A percentile compares a stretch with the other conserved stretches of the same genome.
Evolutionary conservation across 2,329 filamentous ascomycete genomes (phyloP).

Genomic region (Penicillium brevicompactum): DNA sequence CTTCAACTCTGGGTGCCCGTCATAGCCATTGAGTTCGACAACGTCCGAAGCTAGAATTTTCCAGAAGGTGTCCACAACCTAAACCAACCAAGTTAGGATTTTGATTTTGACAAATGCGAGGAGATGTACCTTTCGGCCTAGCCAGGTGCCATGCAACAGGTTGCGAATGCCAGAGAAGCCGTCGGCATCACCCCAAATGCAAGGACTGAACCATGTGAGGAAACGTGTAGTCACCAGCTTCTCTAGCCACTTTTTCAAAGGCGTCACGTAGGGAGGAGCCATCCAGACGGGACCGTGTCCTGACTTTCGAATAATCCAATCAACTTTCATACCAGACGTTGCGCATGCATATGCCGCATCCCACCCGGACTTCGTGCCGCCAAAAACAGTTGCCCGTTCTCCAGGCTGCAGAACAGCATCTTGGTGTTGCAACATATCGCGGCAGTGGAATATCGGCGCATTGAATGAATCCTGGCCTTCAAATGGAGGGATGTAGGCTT

Average conservation of each 20-base stretch:
- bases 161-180: constrained; percentile 53
- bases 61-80: constrained; percentile 57
- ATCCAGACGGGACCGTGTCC: constrained; percentile 47
- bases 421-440: constrained; percentile 51
- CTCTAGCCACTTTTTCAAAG: constrained; percentile 68
- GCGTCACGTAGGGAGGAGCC: constrained; percentile 59
- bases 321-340: constrained; percentile 52
- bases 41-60: constrained; percentile 52
- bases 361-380: constrained; percentile 65
- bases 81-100: background rate
- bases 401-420: constrained; percentile 32
- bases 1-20: constrained; percentile 46
- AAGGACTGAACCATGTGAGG: constrained; percentile 74
- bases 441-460: constrained; percentile 60
- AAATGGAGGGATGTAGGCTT: constrained; percentile 58
- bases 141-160: constrained; percentile 55
- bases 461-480: constrained; percentile 53
- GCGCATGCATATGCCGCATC: constrained; percentile 64
- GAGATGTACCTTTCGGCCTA: constrained; percentile 48
- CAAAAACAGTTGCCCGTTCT: constrained; percentile 53
- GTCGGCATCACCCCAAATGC: constrained; percentile 68
- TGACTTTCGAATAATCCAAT: constrained; percentile 45
- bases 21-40: constrained; percentile 49
- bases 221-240: constrained; percentile 67
- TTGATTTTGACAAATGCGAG: background rate